phyloP scores from a whole-genome alignment of 805 yeast species.

The Schizosaccharomyces japonicus region DNA sequence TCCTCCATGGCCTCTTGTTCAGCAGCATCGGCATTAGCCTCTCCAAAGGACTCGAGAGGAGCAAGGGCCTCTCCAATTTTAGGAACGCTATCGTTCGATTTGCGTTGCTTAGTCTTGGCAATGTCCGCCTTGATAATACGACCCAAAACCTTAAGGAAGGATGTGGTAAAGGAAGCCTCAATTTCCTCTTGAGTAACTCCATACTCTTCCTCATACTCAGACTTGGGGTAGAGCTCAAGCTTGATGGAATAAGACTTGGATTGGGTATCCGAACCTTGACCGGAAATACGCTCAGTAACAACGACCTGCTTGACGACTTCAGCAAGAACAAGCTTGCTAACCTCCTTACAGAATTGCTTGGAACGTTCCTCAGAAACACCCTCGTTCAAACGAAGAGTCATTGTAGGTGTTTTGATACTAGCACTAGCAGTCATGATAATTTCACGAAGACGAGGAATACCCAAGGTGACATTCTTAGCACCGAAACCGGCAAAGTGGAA shows the following conservation, averaged over 20 bases:
- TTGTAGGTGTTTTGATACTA: constrained; percentile 91
- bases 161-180: constrained; percentile 37
- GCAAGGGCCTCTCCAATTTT: constrained; percentile 20
- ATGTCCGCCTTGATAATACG: not conserved
- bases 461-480: constrained; percentile 96
- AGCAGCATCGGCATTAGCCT: constrained; percentile 31
- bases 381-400: constrained; percentile 65
- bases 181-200: constrained; percentile 64
- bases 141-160: constrained; percentile 30
- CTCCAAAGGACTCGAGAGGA: constrained; percentile 11
- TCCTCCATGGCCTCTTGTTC: constrained; percentile 16
- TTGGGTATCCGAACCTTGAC: constrained; percentile 23
- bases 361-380: constrained; percentile 74
- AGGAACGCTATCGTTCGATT: constrained; percentile 13
- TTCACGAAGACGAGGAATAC: constrained; percentile 99
- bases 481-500: constrained; percentile 99
- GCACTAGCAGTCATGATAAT: constrained; percentile 97
- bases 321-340: constrained; percentile 60
- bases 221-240: constrained; percentile 47
- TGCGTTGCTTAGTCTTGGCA: not conserved
- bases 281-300: constrained; percentile 74
- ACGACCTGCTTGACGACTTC: constrained; percentile 68
- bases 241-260: constrained; percentile 54
- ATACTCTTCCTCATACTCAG: constrained; percentile 68
- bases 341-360: constrained; percentile 75